phyloP scores from a whole-genome alignment of 768 basidiomycete species.

The Phaffia australis region DNA sequence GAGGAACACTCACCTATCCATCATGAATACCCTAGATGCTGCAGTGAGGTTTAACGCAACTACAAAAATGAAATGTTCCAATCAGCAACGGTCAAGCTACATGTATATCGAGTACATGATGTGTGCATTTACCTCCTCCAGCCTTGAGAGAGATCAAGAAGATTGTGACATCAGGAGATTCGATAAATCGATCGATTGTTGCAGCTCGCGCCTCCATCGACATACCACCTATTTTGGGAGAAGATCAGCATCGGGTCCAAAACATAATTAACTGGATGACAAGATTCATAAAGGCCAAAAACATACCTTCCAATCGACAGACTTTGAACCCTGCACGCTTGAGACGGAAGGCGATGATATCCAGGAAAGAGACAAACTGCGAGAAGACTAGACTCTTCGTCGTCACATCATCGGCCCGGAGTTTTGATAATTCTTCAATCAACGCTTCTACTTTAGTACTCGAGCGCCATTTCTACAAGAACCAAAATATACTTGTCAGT shows the following conservation, averaged over 20 bases:
- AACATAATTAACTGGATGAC: constrained; percentile 72
- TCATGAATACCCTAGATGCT: constrained; percentile 21
- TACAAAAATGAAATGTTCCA: background rate
- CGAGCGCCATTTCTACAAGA: constrained; percentile 62
- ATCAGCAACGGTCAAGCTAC: constrained; percentile 43
- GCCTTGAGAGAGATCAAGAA: constrained; percentile 67
- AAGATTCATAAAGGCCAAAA: constrained; percentile 91
- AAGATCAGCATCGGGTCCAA: constrained; percentile 45
- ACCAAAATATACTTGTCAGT: background rate
- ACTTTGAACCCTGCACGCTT: constrained; percentile 76
- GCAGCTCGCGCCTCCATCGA: constrained; percentile 13
- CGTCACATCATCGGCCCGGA: constrained; percentile 71
- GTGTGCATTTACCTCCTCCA: constrained; percentile 48
- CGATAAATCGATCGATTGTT: constrained; percentile 45
- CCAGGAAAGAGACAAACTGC: constrained; percentile 67
- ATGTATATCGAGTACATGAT: constrained; percentile 94
- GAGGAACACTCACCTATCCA: constrained; percentile 5
- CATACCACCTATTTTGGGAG: background rate
- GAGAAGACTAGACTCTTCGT: constrained; percentile 96
- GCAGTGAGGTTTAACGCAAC: constrained; percentile 23
- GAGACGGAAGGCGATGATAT: constrained; percentile 82
- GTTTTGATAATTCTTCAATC: constrained; percentile 79
- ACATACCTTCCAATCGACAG: constrained; percentile 88
- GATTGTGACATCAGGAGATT: constrained; percentile 87
- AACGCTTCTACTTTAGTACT: constrained; percentile 97